phyloP scores from a whole-genome alignment of 345 rosid species.

The Citrus unshiu region DNA sequence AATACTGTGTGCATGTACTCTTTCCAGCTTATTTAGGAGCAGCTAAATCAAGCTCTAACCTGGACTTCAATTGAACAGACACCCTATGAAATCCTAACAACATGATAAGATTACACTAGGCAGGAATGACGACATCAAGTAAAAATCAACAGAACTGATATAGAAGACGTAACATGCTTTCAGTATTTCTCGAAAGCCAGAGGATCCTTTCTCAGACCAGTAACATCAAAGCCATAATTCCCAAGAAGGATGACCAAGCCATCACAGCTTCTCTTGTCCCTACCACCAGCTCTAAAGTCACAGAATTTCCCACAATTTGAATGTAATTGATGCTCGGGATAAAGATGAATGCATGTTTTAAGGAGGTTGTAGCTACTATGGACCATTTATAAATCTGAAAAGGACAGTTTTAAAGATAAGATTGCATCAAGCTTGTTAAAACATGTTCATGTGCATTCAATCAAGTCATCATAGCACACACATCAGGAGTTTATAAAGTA shows the following conservation, averaged over 20 bases:
- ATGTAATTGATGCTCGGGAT: background rate
- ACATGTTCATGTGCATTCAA: no score
- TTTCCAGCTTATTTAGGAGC: no score
- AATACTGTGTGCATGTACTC: no score
- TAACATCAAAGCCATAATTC: slow-evolving; percentile 89
- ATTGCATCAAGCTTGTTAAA: background rate
- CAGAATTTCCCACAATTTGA: slow-evolving; percentile 13
- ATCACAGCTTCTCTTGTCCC: slow-evolving; percentile 75
- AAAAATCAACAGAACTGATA: background rate
- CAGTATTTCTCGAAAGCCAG: slow-evolving; percentile 55
- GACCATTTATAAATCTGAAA: no score
- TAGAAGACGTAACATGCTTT: slow-evolving; percentile 40
- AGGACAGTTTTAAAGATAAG: background rate
- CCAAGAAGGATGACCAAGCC: slow-evolving; percentile 97
- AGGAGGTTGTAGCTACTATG: no score
- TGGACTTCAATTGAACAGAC: slow-evolving; percentile 67
- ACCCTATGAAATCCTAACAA: slow-evolving; percentile 30
- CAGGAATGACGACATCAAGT: background rate
- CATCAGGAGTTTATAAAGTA: background rate
- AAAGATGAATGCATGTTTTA: background rate
- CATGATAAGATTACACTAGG: background rate
- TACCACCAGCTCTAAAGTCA: slow-evolving; percentile 66
- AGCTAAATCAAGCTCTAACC: slow-evolving; percentile 79
- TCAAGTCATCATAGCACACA: background rate
- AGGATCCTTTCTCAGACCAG: slow-evolving; percentile 69